These are phyloP conservation scores for Chenopodium album DNA, from an alignment of 148 eudicot genomes.

Conservation along the genomic window DNA sequence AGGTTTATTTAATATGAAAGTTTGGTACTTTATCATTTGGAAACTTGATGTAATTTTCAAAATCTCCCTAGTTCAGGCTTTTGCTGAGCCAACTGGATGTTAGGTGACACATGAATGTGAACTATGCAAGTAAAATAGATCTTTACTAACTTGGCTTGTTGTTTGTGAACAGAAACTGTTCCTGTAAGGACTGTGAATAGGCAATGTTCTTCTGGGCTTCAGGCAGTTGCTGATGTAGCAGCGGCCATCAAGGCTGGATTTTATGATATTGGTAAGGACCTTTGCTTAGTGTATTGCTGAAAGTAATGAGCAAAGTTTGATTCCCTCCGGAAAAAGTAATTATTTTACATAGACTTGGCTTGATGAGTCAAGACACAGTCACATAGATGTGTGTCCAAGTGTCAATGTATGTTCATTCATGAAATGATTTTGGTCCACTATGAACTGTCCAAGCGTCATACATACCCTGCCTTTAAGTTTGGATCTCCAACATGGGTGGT, in stretches of 20 bases:
- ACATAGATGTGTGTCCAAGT: too few species aligned
- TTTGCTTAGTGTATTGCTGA: neutral
- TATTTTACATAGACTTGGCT: too few species aligned
- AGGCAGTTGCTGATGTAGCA: constrained; percentile 99
- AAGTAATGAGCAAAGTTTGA: neutral
- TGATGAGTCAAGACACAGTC: too few species aligned
- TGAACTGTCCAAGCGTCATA: too few species aligned
- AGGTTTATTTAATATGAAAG: neutral
- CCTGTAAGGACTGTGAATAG: constrained; percentile 93
- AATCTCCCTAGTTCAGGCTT: neutral
- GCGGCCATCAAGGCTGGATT: constrained; percentile 98
- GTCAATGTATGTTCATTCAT: too few species aligned
- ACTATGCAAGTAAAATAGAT: neutral
- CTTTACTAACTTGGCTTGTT: neutral
- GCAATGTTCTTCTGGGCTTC: constrained; percentile 99
- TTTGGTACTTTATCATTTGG: neutral
- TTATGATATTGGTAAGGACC: constrained; percentile 79
- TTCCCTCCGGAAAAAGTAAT: neutral
- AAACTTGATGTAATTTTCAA: neutral
- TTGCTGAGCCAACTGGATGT: neutral
- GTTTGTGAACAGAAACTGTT: constrained; percentile 61
- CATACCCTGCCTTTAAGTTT: too few species aligned
- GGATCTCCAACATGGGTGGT: too few species aligned
- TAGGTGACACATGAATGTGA: neutral
- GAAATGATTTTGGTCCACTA: too few species aligned